Evolutionary conservation across 345 rosid species (phyloP), one percentile per base, ranked within the genome.

Genomic region (Brassica incana): DNA sequence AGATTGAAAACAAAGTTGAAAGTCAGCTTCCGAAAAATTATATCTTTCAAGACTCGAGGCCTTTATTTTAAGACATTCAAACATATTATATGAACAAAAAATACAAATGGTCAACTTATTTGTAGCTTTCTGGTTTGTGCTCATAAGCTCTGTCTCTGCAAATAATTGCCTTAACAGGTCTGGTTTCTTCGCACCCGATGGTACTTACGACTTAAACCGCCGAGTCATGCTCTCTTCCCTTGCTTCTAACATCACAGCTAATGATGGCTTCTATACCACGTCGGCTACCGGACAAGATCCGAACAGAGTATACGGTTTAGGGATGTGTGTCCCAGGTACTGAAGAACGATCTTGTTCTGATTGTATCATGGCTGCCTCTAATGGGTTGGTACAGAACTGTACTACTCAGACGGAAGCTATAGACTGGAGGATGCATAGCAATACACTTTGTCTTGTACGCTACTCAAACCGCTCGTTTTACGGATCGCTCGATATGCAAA

Each of bases 401-500:
- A 23, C 76, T 6, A 70, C 71, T 33, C 71, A 77, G 29, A 63
- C 0, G 33, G 80, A 77, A 77, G 80, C 43, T 14, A 18, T 61
- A 45, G 63, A 40, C 32, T 71, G 76, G 81, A 50, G 25, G 27
- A 50, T 58, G 14, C 2, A 69, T 69, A 15, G 65, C 15, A 63
- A 8, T 6, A 68, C 73, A 40, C 9, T 63, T 23, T 78, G 81
- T 54, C 67, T 78, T 33, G 77, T 78, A 71, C 77, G 81, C 10
- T 72, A 78, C 77, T 72, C 81, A 15, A 65, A 78, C 72, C 43
- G 10, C 29, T 78, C 71, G 20, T 78, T 78, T 71, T 32, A 70
- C 1, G 76, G 81, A 65, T 63, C 20, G 8, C 64, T 77, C 0
- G 71, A 12, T 63, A 20, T 12, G 18, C 9, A 71, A 3, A 10